These are phyloP conservation scores for Curvularia lunata DNA, from an alignment of 2,329 filamentous ascomycete genomes.

Conservation along the genomic window DNA sequence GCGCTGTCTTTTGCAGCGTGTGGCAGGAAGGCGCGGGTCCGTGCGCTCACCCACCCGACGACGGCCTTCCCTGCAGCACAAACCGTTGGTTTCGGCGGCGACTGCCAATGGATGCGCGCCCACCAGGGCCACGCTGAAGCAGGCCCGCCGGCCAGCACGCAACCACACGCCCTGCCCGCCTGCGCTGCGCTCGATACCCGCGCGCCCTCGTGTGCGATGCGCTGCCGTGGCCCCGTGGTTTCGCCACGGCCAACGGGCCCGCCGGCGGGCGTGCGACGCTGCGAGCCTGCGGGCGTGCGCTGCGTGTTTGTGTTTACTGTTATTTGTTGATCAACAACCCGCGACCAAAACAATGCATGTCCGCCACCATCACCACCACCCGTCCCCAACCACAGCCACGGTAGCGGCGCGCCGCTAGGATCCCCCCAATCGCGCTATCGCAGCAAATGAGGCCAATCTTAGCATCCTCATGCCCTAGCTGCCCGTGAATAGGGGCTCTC, in stretches of 20 bases:
- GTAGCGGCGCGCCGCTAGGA: constrained; percentile 19
- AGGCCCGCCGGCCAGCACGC: constrained; percentile 6
- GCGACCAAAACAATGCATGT: constrained; percentile 14
- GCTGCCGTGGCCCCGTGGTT: constrained; percentile 7
- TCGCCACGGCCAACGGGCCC: constrained; percentile 1
- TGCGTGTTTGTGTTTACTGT: constrained; percentile 9
- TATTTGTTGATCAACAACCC: constrained; percentile 20
- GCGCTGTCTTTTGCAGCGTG: constrained; percentile 34
- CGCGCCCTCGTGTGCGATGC: constrained; percentile 14
- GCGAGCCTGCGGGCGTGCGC: background rate
- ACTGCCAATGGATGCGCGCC: constrained; percentile 31
- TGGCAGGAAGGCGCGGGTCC: constrained; percentile 17
- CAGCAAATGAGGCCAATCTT: constrained; percentile 32
- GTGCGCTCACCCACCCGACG: constrained; percentile 17
- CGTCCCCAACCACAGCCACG: constrained; percentile 19
- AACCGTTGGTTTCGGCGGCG: constrained; percentile 26
- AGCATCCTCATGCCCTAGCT: constrained; percentile 28
- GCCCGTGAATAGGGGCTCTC: constrained; percentile 23
- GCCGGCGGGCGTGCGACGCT: background rate
- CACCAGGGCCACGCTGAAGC: constrained; percentile 26
- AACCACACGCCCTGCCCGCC: background rate
- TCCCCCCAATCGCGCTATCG: constrained; percentile 16
- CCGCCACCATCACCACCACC: constrained; percentile 1
- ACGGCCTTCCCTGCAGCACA: constrained; percentile 19
- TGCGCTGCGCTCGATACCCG: background rate